Conservation (phyloP, 2,329 filamentous ascomycete genomes). For the Alternaria sp. region DNA sequence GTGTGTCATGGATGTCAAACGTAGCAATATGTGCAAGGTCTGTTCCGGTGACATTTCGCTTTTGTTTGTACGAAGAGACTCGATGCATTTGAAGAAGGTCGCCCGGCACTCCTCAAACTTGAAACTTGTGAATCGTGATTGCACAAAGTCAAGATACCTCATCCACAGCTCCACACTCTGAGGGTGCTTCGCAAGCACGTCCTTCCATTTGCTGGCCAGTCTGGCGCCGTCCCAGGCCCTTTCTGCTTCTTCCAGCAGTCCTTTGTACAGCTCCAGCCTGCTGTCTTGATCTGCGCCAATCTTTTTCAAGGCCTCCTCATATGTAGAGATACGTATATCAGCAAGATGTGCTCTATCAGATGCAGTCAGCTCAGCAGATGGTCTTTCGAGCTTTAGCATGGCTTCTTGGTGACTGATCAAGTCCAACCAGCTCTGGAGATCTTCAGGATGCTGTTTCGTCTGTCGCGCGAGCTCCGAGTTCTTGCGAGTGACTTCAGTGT, state of each 20-base stretch:
- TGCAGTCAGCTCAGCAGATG: conserved; percentile 55
- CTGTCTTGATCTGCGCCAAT: conserved; percentile 53
- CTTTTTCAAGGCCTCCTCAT: conserved; percentile 75
- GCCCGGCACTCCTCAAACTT: conserved; percentile 69
- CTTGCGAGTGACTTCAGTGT: conserved; percentile 53
- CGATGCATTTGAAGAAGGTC: conserved; percentile 65
- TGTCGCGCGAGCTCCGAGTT: conserved; percentile 67
- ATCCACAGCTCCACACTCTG: conserved; percentile 72
- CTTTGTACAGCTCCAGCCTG: conserved; percentile 67
- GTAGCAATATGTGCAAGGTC: conserved; percentile 72
- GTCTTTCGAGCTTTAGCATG: conserved; percentile 62
- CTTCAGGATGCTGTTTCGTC: conserved; percentile 69
- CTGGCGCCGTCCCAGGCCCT: conserved; percentile 73
- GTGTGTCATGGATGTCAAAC: conserved; percentile 74
- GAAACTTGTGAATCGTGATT: conserved; percentile 71
- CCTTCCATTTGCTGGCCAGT: conserved; percentile 69
- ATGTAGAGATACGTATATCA: conserved; percentile 80
- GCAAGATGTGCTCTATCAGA: conserved; percentile 73
- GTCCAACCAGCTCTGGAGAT: conserved; percentile 76
- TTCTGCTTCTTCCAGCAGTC: conserved; percentile 75
- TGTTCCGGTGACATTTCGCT: conserved; percentile 10
- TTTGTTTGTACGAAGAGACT: conserved; percentile 34
- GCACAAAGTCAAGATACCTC: conserved; percentile 72
- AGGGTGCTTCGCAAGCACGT: conserved; percentile 62
- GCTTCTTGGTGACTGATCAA: conserved; percentile 80